Conservation (phyloP, 2,329 filamentous ascomycete species). For the Fusarium guadeloupense region DNA sequence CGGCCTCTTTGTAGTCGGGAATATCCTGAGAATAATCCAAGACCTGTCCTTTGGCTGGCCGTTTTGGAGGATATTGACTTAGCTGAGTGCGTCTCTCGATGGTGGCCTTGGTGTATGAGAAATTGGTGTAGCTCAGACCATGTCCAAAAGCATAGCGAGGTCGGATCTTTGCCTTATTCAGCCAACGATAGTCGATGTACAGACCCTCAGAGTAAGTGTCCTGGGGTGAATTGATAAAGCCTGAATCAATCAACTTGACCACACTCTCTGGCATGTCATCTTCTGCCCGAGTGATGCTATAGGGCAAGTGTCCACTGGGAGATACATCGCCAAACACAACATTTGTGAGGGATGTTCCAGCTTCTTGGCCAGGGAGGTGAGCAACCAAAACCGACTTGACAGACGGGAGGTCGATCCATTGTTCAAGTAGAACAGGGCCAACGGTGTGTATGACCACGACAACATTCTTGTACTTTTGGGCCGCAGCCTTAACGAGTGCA, state of each 20-base stretch:
- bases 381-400: slow-evolving; percentile 84
- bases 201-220: slow-evolving; percentile 85
- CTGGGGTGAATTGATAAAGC: slow-evolving; percentile 71
- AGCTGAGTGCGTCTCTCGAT: slow-evolving; percentile 59
- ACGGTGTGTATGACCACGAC: slow-evolving; percentile 90
- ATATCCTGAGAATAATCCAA: slow-evolving; percentile 60
- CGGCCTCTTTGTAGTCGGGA: slow-evolving; percentile 62
- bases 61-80: slow-evolving; percentile 46
- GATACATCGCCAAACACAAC: slow-evolving; percentile 82
- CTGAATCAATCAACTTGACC: slow-evolving; percentile 58
- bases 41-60: slow-evolving; percentile 50
- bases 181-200: slow-evolving; percentile 89
- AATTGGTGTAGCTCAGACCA: slow-evolving; percentile 83
- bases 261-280: slow-evolving; percentile 75
- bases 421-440: slow-evolving; percentile 81
- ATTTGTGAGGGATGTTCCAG: slow-evolving; percentile 81
- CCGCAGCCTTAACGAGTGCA: slow-evolving; percentile 75
- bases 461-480: slow-evolving; percentile 62
- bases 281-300: slow-evolving; percentile 78
- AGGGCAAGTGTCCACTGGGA: slow-evolving; percentile 82
- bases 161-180: slow-evolving; percentile 77
- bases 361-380: slow-evolving; percentile 89
- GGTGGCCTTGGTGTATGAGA: slow-evolving; percentile 65
- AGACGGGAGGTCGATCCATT: slow-evolving; percentile 79
- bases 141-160: slow-evolving; percentile 89